A percentile compares a stretch with the other conserved stretches of the same genome.
These are phyloP conservation scores for Ascochyta lentis DNA, from an alignment of 2,329 filamentous ascomycete genomes.

Conservation along the genomic window DNA sequence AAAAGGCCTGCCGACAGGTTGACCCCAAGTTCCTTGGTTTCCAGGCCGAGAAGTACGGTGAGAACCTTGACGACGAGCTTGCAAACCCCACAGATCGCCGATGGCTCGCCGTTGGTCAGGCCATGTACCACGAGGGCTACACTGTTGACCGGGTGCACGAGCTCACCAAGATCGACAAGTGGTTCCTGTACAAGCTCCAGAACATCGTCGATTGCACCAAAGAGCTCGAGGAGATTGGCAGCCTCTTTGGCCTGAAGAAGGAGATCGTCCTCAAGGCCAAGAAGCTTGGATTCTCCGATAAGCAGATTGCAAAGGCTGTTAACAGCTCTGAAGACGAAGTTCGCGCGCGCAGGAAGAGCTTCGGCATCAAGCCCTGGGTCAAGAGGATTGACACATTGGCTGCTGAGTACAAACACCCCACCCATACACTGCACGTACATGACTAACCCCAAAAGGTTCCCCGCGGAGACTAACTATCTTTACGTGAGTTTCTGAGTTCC, in stretches of 20 bases:
- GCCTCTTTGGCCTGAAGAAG: slow-evolving; percentile 83
- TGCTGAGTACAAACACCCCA: slow-evolving; percentile 68
- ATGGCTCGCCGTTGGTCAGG: slow-evolving; percentile 96
- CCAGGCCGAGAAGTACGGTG: slow-evolving; percentile 87
- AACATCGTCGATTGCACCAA: slow-evolving; percentile 93
- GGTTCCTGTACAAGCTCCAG: slow-evolving; percentile 98
- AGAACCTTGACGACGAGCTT: slow-evolving; percentile 87
- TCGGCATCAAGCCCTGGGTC: slow-evolving; percentile 92
- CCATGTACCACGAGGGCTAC: slow-evolving; percentile 97
- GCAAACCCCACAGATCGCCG: slow-evolving; percentile 93
- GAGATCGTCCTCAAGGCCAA: slow-evolving; percentile 90
- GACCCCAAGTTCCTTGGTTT: slow-evolving; percentile 92
- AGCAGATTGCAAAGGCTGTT: slow-evolving; percentile 88
- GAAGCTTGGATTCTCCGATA: slow-evolving; percentile 97
- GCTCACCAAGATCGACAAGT: slow-evolving; percentile 97
- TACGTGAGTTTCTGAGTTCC: slow-evolving; percentile 7
- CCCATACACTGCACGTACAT: neutral
- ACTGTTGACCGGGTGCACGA: slow-evolving; percentile 90
- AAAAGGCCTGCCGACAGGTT: slow-evolving; percentile 97
- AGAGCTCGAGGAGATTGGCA: slow-evolving; percentile 83
- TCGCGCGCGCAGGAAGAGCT: slow-evolving; percentile 80
- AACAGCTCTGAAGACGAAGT: slow-evolving; percentile 89
- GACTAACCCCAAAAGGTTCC: slow-evolving; percentile 51
- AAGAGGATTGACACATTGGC: slow-evolving; percentile 99
- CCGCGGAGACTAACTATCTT: slow-evolving; percentile 77